A percentile compares a stretch with the other conserved stretches of the same genome.
These are phyloP conservation scores for Taiozyma sp. DNA, from an alignment of 1,139 yeast genomes.

Conservation along the genomic window DNA sequence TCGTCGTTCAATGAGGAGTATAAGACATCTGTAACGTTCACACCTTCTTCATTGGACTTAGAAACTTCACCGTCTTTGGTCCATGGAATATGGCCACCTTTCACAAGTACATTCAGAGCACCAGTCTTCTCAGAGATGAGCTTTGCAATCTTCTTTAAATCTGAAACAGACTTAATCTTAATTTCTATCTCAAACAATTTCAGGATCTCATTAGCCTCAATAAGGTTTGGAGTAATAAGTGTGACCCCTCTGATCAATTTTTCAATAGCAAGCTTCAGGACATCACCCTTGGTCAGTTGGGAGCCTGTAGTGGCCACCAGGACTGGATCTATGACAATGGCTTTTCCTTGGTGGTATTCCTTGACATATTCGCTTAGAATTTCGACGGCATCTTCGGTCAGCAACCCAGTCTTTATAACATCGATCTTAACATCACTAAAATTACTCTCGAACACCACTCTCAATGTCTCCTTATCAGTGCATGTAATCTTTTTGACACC, in stretches of 20 bases:
- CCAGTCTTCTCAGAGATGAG: conserved; percentile 37
- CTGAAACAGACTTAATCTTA: conserved; percentile 28
- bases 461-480: conserved; percentile 41
- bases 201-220: conserved; percentile 52
- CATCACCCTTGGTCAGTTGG: conserved; percentile 43
- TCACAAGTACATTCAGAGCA: conserved; percentile 57
- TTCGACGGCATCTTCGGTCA: conserved; percentile 53
- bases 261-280: conserved; percentile 40
- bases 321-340: conserved; percentile 74
- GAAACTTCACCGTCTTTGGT: neutral
- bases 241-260: conserved; percentile 51
- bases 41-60: conserved; percentile 7
- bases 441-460: conserved; percentile 47
- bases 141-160: conserved; percentile 38
- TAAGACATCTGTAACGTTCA: conserved; percentile 53
- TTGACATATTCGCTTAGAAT: conserved; percentile 38
- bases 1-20: conserved; percentile 40
- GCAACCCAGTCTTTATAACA: conserved; percentile 81
- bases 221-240: conserved; percentile 73
- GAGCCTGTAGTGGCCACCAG: conserved; percentile 79
- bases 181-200: conserved; percentile 22
- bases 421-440: conserved; percentile 62
- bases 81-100: conserved; percentile 81
- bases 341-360: conserved; percentile 29
- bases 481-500: conserved; percentile 52